These are phyloP conservation scores for Lachancea sp. DNA, from an alignment of 805 yeast species.

Conservation along the genomic window DNA sequence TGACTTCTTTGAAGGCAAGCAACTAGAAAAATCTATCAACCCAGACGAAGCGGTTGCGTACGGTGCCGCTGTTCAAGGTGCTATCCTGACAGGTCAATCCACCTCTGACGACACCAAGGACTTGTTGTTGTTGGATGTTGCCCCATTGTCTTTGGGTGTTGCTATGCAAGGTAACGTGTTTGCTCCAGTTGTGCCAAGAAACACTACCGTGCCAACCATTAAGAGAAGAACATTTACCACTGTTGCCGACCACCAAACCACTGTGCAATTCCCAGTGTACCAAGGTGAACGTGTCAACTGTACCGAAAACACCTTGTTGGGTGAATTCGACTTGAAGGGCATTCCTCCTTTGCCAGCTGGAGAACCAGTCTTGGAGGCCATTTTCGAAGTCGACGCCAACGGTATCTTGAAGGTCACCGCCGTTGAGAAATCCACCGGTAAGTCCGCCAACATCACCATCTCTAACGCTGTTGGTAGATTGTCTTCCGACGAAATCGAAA, in stretches of 20 bases:
- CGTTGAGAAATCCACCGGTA: constrained; percentile 97
- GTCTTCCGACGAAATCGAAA: constrained; percentile 92
- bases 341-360: constrained; percentile 99
- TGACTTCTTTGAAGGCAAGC: constrained; percentile 95
- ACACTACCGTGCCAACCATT: constrained; percentile 98
- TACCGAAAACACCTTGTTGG: constrained; percentile 92
- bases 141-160: constrained; percentile 98
- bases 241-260: constrained; percentile 97
- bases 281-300: constrained; percentile 99
- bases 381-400: constrained; percentile 98
- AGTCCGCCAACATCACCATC: constrained; percentile 96
- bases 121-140: constrained; percentile 91
- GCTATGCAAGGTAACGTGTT: constrained; percentile 99
- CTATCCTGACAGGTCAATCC: constrained; percentile 90
- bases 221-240: constrained; percentile 99
- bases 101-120: constrained; percentile 91
- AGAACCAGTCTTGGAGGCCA: constrained; percentile 98
- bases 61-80: constrained; percentile 99
- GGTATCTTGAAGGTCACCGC: constrained; percentile 99
- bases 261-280: constrained; percentile 97
- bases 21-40: constrained; percentile 93
- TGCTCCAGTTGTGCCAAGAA: constrained; percentile 98
- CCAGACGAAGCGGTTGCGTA: constrained; percentile 99
- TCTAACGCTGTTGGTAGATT: constrained; percentile 99
- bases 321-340: constrained; percentile 97